Conservation (phyloP, 2,329 filamentous ascomycete genomes). For the Cordyceps javanica region DNA sequence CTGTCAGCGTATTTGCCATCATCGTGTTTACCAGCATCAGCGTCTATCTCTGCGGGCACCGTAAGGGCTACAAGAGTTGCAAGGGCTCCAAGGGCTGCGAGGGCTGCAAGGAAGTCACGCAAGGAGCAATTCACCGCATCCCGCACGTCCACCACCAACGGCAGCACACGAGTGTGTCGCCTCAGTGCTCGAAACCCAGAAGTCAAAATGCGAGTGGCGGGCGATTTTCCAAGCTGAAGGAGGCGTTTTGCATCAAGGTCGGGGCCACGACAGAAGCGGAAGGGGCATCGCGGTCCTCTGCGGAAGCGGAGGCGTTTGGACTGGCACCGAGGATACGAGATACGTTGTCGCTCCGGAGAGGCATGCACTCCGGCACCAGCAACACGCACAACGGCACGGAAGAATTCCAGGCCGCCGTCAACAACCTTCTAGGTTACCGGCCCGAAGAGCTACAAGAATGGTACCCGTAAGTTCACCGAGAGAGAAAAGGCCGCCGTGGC, state of each 20-base stretch:
- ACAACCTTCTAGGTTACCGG: slow-evolving; percentile 8
- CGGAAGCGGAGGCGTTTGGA: neutral
- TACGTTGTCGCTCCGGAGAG: neutral
- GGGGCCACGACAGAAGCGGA: neutral
- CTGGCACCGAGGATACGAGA: neutral
- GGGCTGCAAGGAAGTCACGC: too few species aligned
- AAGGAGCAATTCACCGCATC: neutral
- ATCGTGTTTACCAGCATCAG: slow-evolving; percentile 37
- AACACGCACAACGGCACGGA: neutral
- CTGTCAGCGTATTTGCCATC: slow-evolving; percentile 43
- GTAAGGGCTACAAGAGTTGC: slow-evolving; percentile 26
- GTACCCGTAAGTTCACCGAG: slow-evolving; percentile 23
- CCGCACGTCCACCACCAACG: neutral
- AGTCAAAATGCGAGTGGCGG: neutral
- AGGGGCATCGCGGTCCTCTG: neutral
- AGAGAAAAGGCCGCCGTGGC: neutral
- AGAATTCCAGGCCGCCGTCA: slow-evolving; percentile 9
- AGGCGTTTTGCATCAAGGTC: neutral
- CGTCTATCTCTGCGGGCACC: slow-evolving; percentile 42
- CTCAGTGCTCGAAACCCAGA: neutral
- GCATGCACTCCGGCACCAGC: neutral
- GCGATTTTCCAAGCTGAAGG: neutral
- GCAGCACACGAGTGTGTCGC: neutral
- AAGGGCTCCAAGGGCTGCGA: neutral
- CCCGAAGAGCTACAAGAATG: slow-evolving; percentile 11